Percentiles rank a stretch among this genome's conserved stretches.
Conservation (phyloP, 257 asterid species). For the Thymus mandschuricus region DNA sequence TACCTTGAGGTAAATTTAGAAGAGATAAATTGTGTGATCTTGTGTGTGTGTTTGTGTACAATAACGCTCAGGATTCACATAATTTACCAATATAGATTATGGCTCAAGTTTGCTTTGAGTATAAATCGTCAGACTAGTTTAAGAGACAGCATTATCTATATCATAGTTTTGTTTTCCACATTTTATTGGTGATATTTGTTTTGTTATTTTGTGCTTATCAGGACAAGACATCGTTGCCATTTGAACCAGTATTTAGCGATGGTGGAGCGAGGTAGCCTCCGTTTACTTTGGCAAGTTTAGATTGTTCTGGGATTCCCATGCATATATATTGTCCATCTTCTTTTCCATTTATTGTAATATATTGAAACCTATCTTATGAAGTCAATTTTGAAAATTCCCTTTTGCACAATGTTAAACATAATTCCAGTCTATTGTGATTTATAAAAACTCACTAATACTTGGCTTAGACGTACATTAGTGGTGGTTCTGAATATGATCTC, state of each 20-base stretch:
- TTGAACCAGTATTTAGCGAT: constrained; percentile 87
- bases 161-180: not conserved
- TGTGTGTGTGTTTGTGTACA: constrained; percentile 3
- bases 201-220: constrained; percentile 36
- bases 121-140: not conserved
- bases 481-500: constrained; percentile 16
- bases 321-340: not conserved
- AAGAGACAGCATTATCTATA: not conserved
- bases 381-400: not conserved
- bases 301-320: not conserved
- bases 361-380: not conserved
- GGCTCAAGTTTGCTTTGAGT: constrained; percentile 5
- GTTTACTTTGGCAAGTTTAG: constrained; percentile 1
- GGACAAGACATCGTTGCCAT: constrained; percentile 88
- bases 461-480: not conserved
- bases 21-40: not conserved
- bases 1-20: constrained; percentile 76
- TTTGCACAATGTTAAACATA: not conserved
- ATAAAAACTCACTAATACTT: not conserved
- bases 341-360: not conserved
- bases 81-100: not conserved
- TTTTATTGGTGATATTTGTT: not conserved
- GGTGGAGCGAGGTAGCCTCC: constrained; percentile 80
- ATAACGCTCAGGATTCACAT: not conserved
- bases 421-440: not conserved